phyloP scores from a whole-genome alignment of 2,329 filamentous ascomycete genomes.

The Graphilbum fragrans region DNA sequence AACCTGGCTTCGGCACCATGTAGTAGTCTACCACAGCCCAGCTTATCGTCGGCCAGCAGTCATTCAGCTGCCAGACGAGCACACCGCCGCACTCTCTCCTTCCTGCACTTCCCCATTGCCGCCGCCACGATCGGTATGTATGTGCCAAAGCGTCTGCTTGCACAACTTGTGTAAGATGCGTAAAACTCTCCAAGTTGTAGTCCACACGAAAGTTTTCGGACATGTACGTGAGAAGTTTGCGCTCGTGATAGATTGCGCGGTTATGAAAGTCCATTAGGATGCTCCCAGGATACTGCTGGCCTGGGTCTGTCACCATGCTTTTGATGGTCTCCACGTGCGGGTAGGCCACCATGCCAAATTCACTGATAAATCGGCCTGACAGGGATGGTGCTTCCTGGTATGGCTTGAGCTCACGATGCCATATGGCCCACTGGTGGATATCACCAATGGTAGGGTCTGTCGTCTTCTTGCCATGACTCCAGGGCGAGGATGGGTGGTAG shows the following conservation, averaged over 20 bases:
- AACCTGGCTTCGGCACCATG: slow-evolving; percentile 51
- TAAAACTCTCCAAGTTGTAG: slow-evolving; percentile 26
- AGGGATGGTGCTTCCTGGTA: slow-evolving; percentile 63
- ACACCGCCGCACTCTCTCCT: slow-evolving; percentile 45
- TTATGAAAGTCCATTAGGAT: slow-evolving; percentile 69
- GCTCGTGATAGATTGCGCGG: slow-evolving; percentile 64
- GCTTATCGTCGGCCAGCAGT: slow-evolving; percentile 55
- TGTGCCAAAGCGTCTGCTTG: slow-evolving; percentile 35
- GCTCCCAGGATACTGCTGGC: slow-evolving; percentile 52
- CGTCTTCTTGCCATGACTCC: slow-evolving; percentile 20
- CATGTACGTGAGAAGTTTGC: slow-evolving; percentile 58
- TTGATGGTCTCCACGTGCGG: slow-evolving; percentile 62
- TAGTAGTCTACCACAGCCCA: slow-evolving; percentile 56
- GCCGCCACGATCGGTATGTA: slow-evolving; percentile 40
- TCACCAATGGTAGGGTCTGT: slow-evolving; percentile 45
- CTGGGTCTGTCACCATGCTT: slow-evolving; percentile 42
- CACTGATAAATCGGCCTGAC: slow-evolving; percentile 62
- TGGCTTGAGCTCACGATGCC: slow-evolving; percentile 72
- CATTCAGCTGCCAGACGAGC: slow-evolving; percentile 58
- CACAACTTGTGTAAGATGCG: slow-evolving; percentile 40
- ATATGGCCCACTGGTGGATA: slow-evolving; percentile 73
- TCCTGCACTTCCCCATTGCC: slow-evolving; percentile 37
- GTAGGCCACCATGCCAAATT: slow-evolving; percentile 74
- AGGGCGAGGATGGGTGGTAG: slow-evolving; percentile 64
- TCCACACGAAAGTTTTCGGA: slow-evolving; percentile 56